Conservation (phyloP, 345 rosid genomes). For the Syzygium oleosum region DNA sequence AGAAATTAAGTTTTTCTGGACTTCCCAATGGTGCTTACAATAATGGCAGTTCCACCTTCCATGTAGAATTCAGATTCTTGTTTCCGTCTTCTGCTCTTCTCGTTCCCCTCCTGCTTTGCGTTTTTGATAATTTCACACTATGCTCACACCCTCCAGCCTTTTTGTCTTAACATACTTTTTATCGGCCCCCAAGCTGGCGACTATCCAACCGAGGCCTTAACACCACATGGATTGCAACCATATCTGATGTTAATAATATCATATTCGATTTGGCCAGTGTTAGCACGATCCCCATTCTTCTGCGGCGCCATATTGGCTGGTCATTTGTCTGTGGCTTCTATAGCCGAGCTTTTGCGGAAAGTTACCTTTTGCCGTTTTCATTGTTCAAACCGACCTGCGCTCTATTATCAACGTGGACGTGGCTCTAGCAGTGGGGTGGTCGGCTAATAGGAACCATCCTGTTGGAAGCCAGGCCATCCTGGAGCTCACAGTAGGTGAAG, state of each 20-base stretch:
- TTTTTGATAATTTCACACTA: neutral
- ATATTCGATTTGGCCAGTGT: too few relatives aligned
- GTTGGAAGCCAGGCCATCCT: conserved; percentile 1
- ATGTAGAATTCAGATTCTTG: neutral
- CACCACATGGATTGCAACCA: neutral
- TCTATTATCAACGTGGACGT: too few relatives aligned
- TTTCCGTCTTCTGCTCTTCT: neutral
- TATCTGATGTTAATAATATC: neutral
- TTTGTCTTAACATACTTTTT: neutral
- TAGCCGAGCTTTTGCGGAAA: neutral
- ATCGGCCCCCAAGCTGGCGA: neutral
- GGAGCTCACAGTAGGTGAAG: neutral
- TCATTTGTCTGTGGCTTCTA: neutral
- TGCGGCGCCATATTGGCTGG: neutral
- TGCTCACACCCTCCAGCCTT: neutral
- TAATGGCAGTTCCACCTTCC: neutral
- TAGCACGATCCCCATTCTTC: neutral
- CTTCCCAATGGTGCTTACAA: neutral
- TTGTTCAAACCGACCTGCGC: neutral
- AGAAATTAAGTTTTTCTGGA: too few relatives aligned
- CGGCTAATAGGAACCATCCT: neutral
- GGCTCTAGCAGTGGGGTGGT: too few relatives aligned
- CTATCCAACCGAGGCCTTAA: neutral
- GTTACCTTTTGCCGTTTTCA: neutral
- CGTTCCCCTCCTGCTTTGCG: neutral